Base-by-base conservation (phyloP, 352 stramenopile genomes). In the Phytophthora sp. region DNA sequence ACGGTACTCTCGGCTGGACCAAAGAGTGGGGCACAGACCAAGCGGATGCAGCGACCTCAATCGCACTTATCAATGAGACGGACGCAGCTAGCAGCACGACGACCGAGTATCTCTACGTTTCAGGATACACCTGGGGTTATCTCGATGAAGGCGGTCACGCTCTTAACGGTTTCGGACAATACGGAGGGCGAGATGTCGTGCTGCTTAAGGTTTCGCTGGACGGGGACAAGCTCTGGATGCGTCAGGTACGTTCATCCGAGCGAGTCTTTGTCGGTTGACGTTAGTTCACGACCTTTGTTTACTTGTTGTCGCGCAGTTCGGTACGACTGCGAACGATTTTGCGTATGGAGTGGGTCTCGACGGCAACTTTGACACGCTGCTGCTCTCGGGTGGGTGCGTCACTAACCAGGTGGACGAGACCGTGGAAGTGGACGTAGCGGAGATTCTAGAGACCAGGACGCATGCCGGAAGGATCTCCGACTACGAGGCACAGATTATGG, bases 141-240 rank as follows among this genome's bases (percentile, higher is more conserved):
- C 78, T 94, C 74, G 85, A 94, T 57, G 83, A 94, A 60, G 73
- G 71, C 2, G 70, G 69, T 7, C 83, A 94, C 57, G 81, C 78
- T 11, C 76, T 90, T 26, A 94, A 92, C 31, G 73, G 76, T 2
- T 94, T 91, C 55, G 83, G 85, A 0, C 81, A 69, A 4, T 91
- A 89, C 54, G 85, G 85, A 15, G 83, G 82, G 0, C 78, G 85
- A 13, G 85, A 94, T 39, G 80, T 89, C 3, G 83, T 92, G 53
- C 53, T 94, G 18, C 41, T 85, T 21, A 90, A 92, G 44, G 35
- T 92, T 18, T 69, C 71, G 4, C 55, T 82, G 5, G 36, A 63
- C 21, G 85, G 85, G 0, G 59, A 75, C 6, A 92, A 92, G 38
- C 33, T 88, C 4, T 94, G 85, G 85, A 63, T 68, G n/a, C 68